These are phyloP conservation scores for Tolypocladium tropicale DNA, from an alignment of 2,329 filamentous ascomycete species.

Conservation along the genomic window DNA sequence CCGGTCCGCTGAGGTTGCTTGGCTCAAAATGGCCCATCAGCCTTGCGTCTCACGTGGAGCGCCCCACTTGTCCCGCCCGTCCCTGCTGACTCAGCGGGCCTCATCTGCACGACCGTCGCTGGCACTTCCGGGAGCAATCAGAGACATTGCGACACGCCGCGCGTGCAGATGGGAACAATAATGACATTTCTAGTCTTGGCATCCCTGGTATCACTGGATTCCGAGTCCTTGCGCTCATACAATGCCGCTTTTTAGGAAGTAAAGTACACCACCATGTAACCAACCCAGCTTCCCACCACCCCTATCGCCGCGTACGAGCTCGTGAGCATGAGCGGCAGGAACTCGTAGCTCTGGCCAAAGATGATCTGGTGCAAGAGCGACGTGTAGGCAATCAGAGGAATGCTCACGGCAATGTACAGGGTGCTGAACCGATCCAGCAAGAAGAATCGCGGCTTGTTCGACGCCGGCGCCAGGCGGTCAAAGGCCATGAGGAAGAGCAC, in stretches of 20 bases:
- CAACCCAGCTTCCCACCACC: conserved; percentile 92
- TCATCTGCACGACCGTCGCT: conserved; percentile 2
- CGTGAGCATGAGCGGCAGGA: conserved; percentile 92
- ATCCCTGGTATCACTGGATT: conserved; percentile 12
- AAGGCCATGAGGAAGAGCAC: conserved; percentile 77
- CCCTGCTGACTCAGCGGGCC: conserved; percentile 13
- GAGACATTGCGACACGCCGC: background rate
- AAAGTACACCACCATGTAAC: conserved; percentile 90
- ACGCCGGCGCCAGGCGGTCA: conserved; percentile 77
- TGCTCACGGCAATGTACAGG: conserved; percentile 79
- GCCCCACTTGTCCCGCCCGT: conserved; percentile 11
- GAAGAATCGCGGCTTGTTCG: conserved; percentile 71
- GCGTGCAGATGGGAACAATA: background rate
- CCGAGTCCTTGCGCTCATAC: background rate
- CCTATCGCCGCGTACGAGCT: conserved; percentile 90
- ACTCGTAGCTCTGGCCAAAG: conserved; percentile 77
- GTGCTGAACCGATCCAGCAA: conserved; percentile 84
- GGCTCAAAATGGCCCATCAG: conserved; percentile 12
- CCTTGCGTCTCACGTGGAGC: conserved; percentile 19
- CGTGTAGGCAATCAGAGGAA: conserved; percentile 82
- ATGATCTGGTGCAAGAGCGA: conserved; percentile 74
- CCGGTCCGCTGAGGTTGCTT: conserved; percentile 6
- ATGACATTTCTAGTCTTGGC: background rate
- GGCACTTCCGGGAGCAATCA: background rate
- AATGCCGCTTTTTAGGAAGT: conserved; percentile 27